Evolutionary conservation across 192 early-diverging fungal genomes (phyloP).

Genomic region (Jimgerdemannia lactiflua): DNA sequence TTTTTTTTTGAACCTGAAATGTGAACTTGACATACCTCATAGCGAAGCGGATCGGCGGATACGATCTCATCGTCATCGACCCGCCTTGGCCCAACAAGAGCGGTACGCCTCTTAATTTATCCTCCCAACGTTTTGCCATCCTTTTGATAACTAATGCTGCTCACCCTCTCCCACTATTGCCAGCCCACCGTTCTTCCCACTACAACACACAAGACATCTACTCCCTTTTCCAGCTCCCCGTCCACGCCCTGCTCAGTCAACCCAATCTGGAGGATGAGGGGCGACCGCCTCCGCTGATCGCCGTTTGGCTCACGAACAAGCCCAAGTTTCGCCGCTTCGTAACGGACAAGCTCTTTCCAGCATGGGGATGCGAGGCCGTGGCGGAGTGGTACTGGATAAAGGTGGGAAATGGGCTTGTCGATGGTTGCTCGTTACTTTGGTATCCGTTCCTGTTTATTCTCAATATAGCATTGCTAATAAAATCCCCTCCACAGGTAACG

Average conservation of each 20-base stretch:
- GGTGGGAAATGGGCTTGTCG: slow-evolving; percentile 9
- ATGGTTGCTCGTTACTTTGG: not conserved
- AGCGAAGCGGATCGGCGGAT: slow-evolving; percentile 28
- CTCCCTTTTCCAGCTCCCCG: slow-evolving; percentile 61
- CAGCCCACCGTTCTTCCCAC: slow-evolving; percentile 33
- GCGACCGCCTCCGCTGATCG: slow-evolving; percentile 30
- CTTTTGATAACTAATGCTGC: not conserved
- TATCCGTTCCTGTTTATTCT: not conserved
- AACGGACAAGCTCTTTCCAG: slow-evolving; percentile 59
- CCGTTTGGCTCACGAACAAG: slow-evolving; percentile 74
- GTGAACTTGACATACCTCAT: not conserved
- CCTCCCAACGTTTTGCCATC: not conserved
- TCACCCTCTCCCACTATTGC: too few species aligned
- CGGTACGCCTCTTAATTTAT: slow-evolving; percentile 22
- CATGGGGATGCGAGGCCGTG: slow-evolving; percentile 54
- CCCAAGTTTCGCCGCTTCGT: slow-evolving; percentile 58
- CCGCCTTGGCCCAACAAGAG: slow-evolving; percentile 72
- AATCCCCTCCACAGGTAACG: slow-evolving; percentile 23
- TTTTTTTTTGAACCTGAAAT: not conserved
- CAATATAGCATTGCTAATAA: not conserved
- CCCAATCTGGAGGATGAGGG: not conserved
- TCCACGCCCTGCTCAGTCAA: slow-evolving; percentile 35
- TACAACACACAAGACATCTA: slow-evolving; percentile 63
- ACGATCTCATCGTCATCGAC: slow-evolving; percentile 54
- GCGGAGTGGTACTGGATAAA: slow-evolving; percentile 71